These are phyloP conservation scores for Pseudogymnoascus sp. DNA, from an alignment of 2,329 filamentous ascomycete species.

Conservation along the genomic window DNA sequence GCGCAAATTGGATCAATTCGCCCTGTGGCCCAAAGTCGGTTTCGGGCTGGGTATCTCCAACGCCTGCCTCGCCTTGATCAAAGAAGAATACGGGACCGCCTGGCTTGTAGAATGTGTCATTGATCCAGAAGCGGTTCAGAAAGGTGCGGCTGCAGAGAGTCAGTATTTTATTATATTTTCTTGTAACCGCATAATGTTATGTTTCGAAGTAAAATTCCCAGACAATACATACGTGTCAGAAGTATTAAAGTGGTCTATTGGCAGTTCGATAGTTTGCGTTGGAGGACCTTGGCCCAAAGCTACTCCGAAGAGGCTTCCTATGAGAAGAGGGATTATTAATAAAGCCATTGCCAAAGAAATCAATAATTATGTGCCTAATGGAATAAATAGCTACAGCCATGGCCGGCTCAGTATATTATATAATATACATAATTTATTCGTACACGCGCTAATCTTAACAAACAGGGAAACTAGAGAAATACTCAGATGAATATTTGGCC, in stretches of 20 bases:
- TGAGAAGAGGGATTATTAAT: background rate
- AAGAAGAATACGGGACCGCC: slow-evolving; percentile 13
- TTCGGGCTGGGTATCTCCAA: background rate
- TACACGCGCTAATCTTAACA: background rate
- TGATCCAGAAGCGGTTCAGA: slow-evolving; percentile 14
- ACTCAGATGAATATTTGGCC: background rate
- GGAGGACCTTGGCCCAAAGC: background rate
- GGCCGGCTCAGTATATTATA: background rate
- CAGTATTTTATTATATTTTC: background rate
- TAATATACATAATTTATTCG: background rate
- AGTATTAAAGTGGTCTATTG: background rate
- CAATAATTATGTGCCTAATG: background rate
- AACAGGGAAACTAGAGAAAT: background rate
- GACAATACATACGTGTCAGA: background rate
- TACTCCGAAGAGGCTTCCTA: background rate
- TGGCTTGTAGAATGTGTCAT: slow-evolving; percentile 10
- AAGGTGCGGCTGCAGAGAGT: slow-evolving; percentile 6
- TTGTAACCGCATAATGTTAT: background rate
- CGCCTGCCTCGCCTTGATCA: slow-evolving; percentile 10
- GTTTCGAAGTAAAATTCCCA: background rate
- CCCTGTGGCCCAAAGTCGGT: background rate
- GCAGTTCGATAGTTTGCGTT: background rate
- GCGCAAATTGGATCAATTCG: slow-evolving; percentile 6
- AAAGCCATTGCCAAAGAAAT: background rate
- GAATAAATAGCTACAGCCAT: background rate